phyloP scores from a whole-genome alignment of 352 stramenopile species.

The Phytophthora chlamydospora region DNA sequence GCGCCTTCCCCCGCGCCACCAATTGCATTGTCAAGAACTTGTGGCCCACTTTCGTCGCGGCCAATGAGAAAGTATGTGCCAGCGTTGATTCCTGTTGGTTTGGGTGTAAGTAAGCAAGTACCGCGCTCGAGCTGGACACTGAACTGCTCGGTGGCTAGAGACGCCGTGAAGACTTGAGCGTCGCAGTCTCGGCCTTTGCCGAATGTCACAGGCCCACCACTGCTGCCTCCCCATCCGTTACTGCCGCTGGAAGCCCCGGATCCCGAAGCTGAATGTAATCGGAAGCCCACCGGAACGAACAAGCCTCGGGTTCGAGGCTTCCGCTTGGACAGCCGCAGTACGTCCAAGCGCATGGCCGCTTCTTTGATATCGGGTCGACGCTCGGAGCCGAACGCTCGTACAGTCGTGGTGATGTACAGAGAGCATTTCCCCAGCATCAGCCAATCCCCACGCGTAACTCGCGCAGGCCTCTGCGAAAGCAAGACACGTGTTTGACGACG shows the following conservation, averaged over 20 bases:
- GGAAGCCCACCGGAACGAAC: conserved; percentile 66
- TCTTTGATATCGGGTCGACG: conserved; percentile 70
- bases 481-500: conserved; percentile 57
- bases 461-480: conserved; percentile 47
- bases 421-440: conserved; percentile 63
- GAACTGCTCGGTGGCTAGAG: conserved; percentile 70
- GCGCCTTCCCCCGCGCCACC: neutral
- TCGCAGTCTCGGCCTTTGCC: conserved; percentile 66
- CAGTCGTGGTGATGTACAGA: conserved; percentile 53
- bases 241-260: conserved; percentile 31
- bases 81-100: conserved; percentile 64
- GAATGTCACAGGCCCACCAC: conserved; percentile 50
- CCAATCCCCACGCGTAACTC: conserved; percentile 61
- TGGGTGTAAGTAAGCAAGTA: conserved; percentile 61
- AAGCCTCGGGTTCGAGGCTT: conserved; percentile 50
- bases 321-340: conserved; percentile 68
- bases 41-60: conserved; percentile 34
- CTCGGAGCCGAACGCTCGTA: conserved; percentile 60
- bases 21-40: neutral
- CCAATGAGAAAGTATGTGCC: conserved; percentile 77
- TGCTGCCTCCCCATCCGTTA: conserved; percentile 35
- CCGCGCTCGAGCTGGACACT: conserved; percentile 66
- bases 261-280: conserved; percentile 41
- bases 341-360: conserved; percentile 64
- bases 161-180: conserved; percentile 61